Evolutionary conservation across 805 yeast genomes (phyloP), one percentile per base, ranked within the genome.

Genomic region (Starmerella floricola): DNA sequence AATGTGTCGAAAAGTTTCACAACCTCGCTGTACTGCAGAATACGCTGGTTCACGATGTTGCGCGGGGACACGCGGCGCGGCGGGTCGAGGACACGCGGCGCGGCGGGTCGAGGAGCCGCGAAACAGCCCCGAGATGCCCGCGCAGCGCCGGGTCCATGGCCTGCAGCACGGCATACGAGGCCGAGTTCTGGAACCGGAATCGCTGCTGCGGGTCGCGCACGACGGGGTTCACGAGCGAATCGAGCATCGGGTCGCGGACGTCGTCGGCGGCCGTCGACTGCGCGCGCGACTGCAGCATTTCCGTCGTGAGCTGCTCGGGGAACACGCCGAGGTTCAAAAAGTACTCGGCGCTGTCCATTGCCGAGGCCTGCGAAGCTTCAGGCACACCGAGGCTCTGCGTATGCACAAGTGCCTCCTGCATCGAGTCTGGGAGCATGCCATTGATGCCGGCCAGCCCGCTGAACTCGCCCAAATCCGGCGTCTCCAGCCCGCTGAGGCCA

Each of bases 1-100:
- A 81, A 82, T 36, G 70, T 71, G 40, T 66, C 67, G 49, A 81
- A 60, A 31, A 80, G 58, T 15, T 64, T 63, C 6, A 68, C 50
- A 0, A 74, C 74, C 49, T 78, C 76, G 2, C 60, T 57, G 31
- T 65, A 52, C 1, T 73, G 53, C 13, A 82, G 52, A 4, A 79
- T 59, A 1, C 73, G 73, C 20, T 70, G 52, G 2, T 71, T 51
- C 2, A 81, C 63, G 2, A 79, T 57, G 53, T 79, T 45, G 19
- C 39, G 38, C 12, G 41, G 13, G 11, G 36, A 23, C 27, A 17
- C 34, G 19, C 35, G 30, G 8, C 37, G 39, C 30, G 20, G 35
- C 30, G 44, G 31, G 36, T 23, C 30, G 18, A 32, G 36, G 11
- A 39, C 42, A 20, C 37, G 39, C 27, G 30, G 8, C 37, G 39